Evolutionary conservation across 306 rosid species (phyloP), one percentile per base, ranked within the genome.

Genomic region (Vigna reflexopilosa): DNA sequence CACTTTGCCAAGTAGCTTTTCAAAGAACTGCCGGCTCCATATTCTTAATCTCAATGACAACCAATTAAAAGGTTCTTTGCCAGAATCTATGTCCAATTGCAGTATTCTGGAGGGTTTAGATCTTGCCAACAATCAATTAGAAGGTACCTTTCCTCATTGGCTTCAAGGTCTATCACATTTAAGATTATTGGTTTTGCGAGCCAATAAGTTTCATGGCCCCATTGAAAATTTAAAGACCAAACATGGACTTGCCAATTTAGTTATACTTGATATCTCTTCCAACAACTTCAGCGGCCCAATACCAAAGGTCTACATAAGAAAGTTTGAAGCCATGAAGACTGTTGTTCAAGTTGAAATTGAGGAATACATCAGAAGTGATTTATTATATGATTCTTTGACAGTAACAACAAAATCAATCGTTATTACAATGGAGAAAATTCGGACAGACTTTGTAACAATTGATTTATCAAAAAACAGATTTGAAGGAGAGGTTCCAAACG

Each of bases 81-180:
- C 90, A 5, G 4, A 7, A 2, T 75, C 84, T 3, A 62, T 89
- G 73, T 44, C 66, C 3, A 7, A 45, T 1, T 85, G 93, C 42
- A 7, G 0, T 1, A 0, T 1, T 0, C 16, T 89, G 3, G 15
- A 67, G 61, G 47, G 68, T 72, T 34, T 89, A 4, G 75, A 86
- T 62, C 4, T 89, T 15, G 90, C 86, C 11, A 45, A 48, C 26
- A 89, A 86, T 67, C 22, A 40, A 4, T 24, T 89, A 8, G 20
- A 51, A 15, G 87, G 81, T 10, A 34, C 30, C 2, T 88, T 84
- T 78, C 90, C 86, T 5, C 0, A 20, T 34, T 84, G 86, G 87
- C 67, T 89, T 58, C 80, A 62, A 4, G 24, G 61, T 8, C 80
- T 85, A 1, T 69, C 51, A 3, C 0, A 20, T 7, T 79, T 89